Conservation (phyloP, 2,329 filamentous ascomycete species). For the Stachybotrys elegans region DNA sequence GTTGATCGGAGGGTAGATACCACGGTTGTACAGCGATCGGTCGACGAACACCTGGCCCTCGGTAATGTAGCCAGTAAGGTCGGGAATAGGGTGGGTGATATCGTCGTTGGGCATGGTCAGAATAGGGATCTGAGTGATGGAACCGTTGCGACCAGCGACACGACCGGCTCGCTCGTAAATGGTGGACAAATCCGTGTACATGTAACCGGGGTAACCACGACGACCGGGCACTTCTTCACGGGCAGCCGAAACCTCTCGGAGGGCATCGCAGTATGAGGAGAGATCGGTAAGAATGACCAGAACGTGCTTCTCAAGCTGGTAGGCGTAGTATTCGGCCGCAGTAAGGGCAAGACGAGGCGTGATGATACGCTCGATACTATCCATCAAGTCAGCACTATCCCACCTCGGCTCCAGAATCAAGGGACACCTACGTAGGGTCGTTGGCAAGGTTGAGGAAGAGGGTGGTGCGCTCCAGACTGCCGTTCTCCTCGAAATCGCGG, state of each 20-base stretch:
- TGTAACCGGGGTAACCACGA: slow-evolving; percentile 99
- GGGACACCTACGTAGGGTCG: slow-evolving; percentile 79
- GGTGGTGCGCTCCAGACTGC: slow-evolving; percentile 93
- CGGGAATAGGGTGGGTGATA: slow-evolving; percentile 97
- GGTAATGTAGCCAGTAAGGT: slow-evolving; percentile 98
- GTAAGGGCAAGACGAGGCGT: slow-evolving; percentile 96
- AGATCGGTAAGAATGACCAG: slow-evolving; percentile 97
- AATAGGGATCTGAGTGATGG: slow-evolving; percentile 98
- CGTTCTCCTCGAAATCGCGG: slow-evolving; percentile 97
- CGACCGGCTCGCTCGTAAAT: slow-evolving; percentile 99
- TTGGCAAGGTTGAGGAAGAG: slow-evolving; percentile 99
- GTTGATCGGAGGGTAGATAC: slow-evolving; percentile 98
- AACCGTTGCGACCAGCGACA: slow-evolving; percentile 94
- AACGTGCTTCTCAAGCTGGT: slow-evolving; percentile 99
- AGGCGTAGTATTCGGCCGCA: slow-evolving; percentile 99
- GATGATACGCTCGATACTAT: slow-evolving; percentile 97
- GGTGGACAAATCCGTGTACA: slow-evolving; percentile 99
- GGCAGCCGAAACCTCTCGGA: slow-evolving; percentile 96
- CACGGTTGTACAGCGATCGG: slow-evolving; percentile 89
- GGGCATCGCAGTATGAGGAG: slow-evolving; percentile 95
- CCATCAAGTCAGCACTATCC: background rate
- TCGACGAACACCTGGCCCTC: slow-evolving; percentile 99
- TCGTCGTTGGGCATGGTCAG: slow-evolving; percentile 99
- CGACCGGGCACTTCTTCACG: slow-evolving; percentile 98
- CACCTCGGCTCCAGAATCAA: background rate